Evolutionary conservation across 2,329 filamentous ascomycete genomes (phyloP).

Genomic region (Aspergillus hortae): DNA sequence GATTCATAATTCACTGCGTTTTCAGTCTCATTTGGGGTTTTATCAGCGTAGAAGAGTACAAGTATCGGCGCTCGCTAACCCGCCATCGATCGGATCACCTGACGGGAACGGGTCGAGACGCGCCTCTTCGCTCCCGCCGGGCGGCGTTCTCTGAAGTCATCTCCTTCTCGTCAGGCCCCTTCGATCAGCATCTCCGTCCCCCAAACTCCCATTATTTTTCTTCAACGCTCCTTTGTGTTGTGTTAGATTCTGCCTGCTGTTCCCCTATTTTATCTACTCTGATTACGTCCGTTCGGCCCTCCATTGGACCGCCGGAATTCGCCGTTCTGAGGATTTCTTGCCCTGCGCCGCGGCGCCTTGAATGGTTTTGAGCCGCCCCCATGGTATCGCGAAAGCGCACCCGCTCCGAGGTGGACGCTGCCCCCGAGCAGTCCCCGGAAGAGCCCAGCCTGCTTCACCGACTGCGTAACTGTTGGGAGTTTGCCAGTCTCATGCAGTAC

Average conservation of each 20-base stretch:
- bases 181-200: slow-evolving; percentile 3
- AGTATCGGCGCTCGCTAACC: too few species aligned
- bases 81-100: slow-evolving; percentile 19
- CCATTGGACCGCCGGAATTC: neutral
- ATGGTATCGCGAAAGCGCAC: slow-evolving; percentile 56
- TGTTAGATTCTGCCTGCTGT: neutral
- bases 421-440: slow-evolving; percentile 37
- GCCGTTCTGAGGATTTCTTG: slow-evolving; percentile 6
- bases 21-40: too few species aligned
- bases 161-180: slow-evolving; percentile 22
- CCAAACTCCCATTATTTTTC: neutral
- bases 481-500: slow-evolving; percentile 90
- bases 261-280: neutral
- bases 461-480: slow-evolving; percentile 91
- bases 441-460: slow-evolving; percentile 54
- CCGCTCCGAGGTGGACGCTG: slow-evolving; percentile 54
- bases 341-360: slow-evolving; percentile 24
- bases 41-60: too few species aligned
- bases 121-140: slow-evolving; percentile 18
- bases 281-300: neutral
- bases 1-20: too few species aligned
- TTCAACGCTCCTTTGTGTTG: neutral
- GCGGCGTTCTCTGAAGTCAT: slow-evolving; percentile 24
- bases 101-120: slow-evolving; percentile 27
- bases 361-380: slow-evolving; percentile 30